These are phyloP conservation scores for Streptanthus diversifolius DNA, from an alignment of 345 rosid genomes.

Conservation along the genomic window DNA sequence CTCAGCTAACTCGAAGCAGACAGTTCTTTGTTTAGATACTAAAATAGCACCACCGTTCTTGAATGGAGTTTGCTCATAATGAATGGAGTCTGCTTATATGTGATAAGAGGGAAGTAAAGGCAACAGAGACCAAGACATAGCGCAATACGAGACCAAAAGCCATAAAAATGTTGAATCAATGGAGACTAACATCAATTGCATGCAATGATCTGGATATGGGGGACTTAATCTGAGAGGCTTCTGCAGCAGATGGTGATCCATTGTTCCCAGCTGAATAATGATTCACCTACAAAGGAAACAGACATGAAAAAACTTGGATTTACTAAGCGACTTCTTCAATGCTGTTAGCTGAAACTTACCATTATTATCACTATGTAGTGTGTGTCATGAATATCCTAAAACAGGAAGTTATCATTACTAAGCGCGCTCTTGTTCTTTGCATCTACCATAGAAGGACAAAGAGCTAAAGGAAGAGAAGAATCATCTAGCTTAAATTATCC, in stretches of 20 bases:
- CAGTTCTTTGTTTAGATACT: background rate
- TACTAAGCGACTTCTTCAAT: background rate
- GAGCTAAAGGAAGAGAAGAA: conserved; percentile 5
- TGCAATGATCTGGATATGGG: conserved; percentile 46
- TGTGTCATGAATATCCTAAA: background rate
- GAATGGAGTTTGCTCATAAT: conserved; percentile 11
- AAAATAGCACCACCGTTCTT: background rate
- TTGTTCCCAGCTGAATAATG: conserved; percentile 36
- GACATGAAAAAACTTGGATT: background rate
- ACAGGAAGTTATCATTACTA: background rate
- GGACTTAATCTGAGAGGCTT: conserved; percentile 50
- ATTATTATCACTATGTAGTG: conserved; percentile 3
- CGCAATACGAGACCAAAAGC: background rate
- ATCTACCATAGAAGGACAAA: background rate
- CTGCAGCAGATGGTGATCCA: conserved; percentile 52
- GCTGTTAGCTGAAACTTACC: background rate
- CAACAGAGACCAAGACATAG: background rate
- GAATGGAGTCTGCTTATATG: conserved; percentile 3
- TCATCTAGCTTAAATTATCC: background rate
- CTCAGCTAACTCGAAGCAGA: conserved; percentile 10
- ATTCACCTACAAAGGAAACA: conserved; percentile 20
- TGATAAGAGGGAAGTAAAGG: background rate
- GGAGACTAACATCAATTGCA: conserved; percentile 52
- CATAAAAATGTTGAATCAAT: background rate
- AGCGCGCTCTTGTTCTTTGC: conserved; percentile 2